These are phyloP conservation scores for Decorospora gaudefroyi DNA, from an alignment of 2,329 filamentous ascomycete genomes.

Conservation along the genomic window DNA sequence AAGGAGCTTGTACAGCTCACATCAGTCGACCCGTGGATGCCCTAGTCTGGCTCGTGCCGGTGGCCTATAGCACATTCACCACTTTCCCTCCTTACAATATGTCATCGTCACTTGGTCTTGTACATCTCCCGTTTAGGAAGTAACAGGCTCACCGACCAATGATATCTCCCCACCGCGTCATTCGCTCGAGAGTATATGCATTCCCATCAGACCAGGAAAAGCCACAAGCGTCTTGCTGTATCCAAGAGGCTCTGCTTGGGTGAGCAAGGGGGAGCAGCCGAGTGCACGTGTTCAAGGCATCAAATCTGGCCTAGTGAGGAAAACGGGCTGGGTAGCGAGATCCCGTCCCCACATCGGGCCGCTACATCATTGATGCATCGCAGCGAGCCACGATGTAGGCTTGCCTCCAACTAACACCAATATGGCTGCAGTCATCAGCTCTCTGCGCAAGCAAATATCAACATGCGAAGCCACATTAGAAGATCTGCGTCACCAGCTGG, in stretches of 20 bases:
- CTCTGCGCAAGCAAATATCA: conserved; percentile 50
- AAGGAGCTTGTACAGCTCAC: too few relatives aligned
- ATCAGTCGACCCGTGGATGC: too few relatives aligned
- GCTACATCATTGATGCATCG: conserved; percentile 3
- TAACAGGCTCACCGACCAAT: background rate
- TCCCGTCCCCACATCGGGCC: conserved; percentile 11
- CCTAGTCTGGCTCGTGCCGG: too few relatives aligned
- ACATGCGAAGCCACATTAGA: conserved; percentile 50
- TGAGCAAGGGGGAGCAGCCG: too few relatives aligned
- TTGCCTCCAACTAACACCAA: conserved; percentile 6
- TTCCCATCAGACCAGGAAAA: background rate
- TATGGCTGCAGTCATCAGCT: conserved; percentile 38
- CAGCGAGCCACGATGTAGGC: conserved; percentile 8
- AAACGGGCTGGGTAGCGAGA: conserved; percentile 2
- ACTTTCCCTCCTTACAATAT: conserved; percentile 1
- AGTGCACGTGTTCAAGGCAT: too few relatives aligned
- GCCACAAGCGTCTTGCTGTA: too few relatives aligned
- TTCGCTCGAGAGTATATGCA: background rate
- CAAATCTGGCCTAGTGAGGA: too few relatives aligned
- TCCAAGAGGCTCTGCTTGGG: too few relatives aligned
- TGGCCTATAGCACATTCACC: background rate
- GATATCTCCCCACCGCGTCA: background rate
- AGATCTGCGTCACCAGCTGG: conserved; percentile 49
- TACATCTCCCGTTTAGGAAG: background rate
- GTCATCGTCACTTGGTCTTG: background rate